phyloP scores from a whole-genome alignment of 2,329 filamentous ascomycete species.

The Nemania sp. region DNA sequence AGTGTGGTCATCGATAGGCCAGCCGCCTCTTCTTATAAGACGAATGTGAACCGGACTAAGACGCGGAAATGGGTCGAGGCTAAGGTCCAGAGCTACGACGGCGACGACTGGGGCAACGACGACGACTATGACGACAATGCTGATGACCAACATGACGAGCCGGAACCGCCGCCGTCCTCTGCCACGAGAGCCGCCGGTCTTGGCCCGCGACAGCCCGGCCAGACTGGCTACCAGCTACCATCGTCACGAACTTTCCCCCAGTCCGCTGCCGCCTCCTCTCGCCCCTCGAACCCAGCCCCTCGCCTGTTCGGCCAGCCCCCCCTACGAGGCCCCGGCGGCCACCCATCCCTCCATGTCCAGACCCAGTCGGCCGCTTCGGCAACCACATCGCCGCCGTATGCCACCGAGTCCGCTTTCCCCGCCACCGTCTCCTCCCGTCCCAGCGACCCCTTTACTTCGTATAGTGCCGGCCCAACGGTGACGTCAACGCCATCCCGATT shows the following conservation, averaged over 20 bases:
- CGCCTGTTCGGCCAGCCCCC: conserved; percentile 29
- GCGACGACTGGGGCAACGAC: conserved; percentile 87
- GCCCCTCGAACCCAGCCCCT: conserved; percentile 19
- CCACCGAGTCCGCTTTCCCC: conserved; percentile 10
- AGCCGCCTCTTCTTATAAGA: conserved; percentile 61
- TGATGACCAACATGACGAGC: conserved; percentile 53
- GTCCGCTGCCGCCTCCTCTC: conserved; percentile 21
- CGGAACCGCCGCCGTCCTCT: conserved; percentile 38
- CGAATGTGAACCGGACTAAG: conserved; percentile 86
- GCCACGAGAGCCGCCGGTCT: conserved; percentile 43
- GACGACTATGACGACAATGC: conserved; percentile 66
- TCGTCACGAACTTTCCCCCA: conserved; percentile 37
- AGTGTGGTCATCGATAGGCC: not conserved
- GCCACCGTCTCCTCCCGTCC: conserved; percentile 26
- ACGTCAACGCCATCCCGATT: conserved; percentile 49
- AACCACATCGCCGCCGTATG: conserved; percentile 5
- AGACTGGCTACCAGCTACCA: conserved; percentile 36
- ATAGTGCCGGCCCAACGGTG: conserved; percentile 36
- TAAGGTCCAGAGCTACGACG: conserved; percentile 83
- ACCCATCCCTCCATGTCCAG: conserved; percentile 41
- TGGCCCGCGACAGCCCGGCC: conserved; percentile 49
- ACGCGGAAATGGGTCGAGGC: conserved; percentile 96
- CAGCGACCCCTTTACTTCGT: conserved; percentile 32
- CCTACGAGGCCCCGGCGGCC: conserved; percentile 35
- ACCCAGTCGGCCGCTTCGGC: conserved; percentile 24